These are phyloP conservation scores for Saccharomyces pastorianus DNA, from an alignment of 1,139 yeast species.

Conservation along the genomic window DNA sequence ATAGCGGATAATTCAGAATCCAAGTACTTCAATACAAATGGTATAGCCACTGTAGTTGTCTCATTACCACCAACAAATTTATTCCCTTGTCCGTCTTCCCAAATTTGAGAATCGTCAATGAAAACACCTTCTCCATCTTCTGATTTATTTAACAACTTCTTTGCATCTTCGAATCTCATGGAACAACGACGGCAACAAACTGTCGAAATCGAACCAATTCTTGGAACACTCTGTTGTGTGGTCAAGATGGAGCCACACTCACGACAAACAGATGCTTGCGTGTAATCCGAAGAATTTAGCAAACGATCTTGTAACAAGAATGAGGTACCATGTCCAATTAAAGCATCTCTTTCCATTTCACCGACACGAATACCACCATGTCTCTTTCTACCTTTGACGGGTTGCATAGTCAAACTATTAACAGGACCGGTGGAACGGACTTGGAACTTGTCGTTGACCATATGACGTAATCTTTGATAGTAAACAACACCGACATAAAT, in stretches of 20 bases:
- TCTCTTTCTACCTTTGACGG: constrained; percentile 98
- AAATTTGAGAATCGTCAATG: constrained; percentile 67
- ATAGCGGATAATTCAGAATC: constrained; percentile 95
- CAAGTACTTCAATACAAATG: constrained; percentile 89
- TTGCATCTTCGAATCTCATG: constrained; percentile 44
- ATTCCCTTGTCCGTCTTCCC: constrained; percentile 97
- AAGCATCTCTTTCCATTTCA: constrained; percentile 99
- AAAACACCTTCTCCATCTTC: constrained; percentile 33
- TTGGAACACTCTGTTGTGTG: constrained; percentile 84
- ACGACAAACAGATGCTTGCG: constrained; percentile 84
- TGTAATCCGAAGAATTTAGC: constrained; percentile 90
- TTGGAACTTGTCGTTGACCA: constrained; percentile 99
- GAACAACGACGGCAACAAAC: constrained; percentile 93
- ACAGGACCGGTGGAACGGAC: constrained; percentile 99
- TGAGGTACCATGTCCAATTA: constrained; percentile 98
- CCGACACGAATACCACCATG: constrained; percentile 99
- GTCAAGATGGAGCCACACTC: constrained; percentile 88
- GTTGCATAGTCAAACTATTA: constrained; percentile 95
- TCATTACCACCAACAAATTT: constrained; percentile 86
- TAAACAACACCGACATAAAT: constrained; percentile 94
- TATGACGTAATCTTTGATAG: constrained; percentile 96
- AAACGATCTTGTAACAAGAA: constrained; percentile 90
- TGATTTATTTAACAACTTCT: constrained; percentile 34
- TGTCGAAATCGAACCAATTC: constrained; percentile 72
- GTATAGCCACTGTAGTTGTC: constrained; percentile 91